These are phyloP conservation scores for Cymbidium sinense DNA, from an alignment of 106 monocot species.

Conservation along the genomic window DNA sequence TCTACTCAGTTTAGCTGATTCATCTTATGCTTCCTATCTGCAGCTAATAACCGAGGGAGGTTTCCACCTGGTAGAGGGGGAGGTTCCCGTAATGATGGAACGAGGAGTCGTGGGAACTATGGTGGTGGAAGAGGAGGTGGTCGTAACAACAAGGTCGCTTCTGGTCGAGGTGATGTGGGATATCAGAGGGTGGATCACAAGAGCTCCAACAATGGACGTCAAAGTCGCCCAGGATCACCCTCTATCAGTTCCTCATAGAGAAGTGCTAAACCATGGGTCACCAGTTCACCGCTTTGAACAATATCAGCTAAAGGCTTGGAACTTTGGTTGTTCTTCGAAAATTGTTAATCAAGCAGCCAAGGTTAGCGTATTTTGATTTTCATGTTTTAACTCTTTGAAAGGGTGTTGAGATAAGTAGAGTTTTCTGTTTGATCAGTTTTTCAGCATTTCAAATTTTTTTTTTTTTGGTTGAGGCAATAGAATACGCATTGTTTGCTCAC, in stretches of 20 bases:
- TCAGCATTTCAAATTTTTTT: too few species aligned
- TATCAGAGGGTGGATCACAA: constrained; percentile 51
- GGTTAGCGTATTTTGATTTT: background rate
- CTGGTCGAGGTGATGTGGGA: constrained; percentile 24
- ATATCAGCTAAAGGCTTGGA: too few species aligned
- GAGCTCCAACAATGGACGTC: constrained; percentile 25
- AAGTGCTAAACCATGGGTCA: background rate
- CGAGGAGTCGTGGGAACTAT: constrained; percentile 41
- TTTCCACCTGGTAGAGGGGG: constrained; percentile 42
- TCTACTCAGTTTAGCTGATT: background rate
- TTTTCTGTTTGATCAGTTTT: too few species aligned
- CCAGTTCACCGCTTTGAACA: background rate
- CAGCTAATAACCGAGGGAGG: constrained; percentile 17
- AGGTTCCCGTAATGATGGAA: constrained; percentile 35
- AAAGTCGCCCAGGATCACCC: constrained; percentile 20
- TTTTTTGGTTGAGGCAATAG: too few species aligned
- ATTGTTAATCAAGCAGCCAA: background rate
- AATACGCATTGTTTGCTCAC: too few species aligned
- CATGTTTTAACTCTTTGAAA: background rate
- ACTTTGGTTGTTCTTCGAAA: background rate
- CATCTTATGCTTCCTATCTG: background rate
- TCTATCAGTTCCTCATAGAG: background rate
- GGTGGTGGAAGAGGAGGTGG: constrained; percentile 45
- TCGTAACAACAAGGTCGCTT: constrained; percentile 22
- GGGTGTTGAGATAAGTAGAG: background rate